Evolutionary conservation across 2,329 filamentous ascomycete genomes (phyloP), one percentile per base, ranked within the genome.

Genomic region (Karstenula rhodostoma): DNA sequence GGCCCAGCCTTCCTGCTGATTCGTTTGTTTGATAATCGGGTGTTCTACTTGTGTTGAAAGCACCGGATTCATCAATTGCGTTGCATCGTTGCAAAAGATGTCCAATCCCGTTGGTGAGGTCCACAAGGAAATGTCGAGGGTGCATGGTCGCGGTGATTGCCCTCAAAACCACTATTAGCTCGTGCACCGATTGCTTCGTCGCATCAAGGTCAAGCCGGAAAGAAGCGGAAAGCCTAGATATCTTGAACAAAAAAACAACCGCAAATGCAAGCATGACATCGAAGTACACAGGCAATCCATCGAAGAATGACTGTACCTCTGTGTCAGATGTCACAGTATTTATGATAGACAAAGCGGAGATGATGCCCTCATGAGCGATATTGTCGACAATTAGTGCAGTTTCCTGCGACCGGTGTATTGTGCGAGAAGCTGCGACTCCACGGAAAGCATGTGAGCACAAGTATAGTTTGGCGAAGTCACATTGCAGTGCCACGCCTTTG

Each of bases 391-490:
- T 80, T 17, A 79, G 51, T 23, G 25, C 13, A 19, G 52, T 35
- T n/a, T 42, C 29, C 27, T 54, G 44, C 4, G 44, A 47, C 6
- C 33, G 33, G 35, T 23, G 10, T 7, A 19, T 42, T 42, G 17
- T 42, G 51, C 10, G 10, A 42, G 29, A 42, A 42, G 17, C 37
- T 54, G 5, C 13, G 22, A 29, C 9, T 17, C 29, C 51, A 32
- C 82, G 79, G 25, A 85, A 69, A 32, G 82, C 82, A 27, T 84
- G 79, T 4, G 83, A 84, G 47, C 83, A 81, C 9, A 85, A 72
- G 49, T 84, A 81, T 19, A 85, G 71, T 50, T 82, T 79, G 49
- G 81, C 83, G 65, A 84, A 85, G 67, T 84, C 76, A 61, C 83
- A 83, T 65, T 85, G 82, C 60, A 85, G 74, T 29, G 77, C 76